Evolutionary conservation across 805 yeast species (phyloP), one percentile per base, ranked within the genome.

Genomic region (Candida morakotiae): DNA sequence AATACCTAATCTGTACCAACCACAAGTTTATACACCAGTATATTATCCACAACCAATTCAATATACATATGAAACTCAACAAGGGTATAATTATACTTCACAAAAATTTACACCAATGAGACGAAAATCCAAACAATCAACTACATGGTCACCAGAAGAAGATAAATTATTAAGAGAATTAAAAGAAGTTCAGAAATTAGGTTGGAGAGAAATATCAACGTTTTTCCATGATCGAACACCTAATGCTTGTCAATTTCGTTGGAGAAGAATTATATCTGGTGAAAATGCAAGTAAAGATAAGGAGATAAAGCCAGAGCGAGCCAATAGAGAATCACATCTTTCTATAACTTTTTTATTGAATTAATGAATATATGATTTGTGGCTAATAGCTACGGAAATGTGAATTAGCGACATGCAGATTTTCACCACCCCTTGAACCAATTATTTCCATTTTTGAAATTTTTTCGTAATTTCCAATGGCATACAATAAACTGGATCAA

Each of bases 401-500:
- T 25, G 35, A 11, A 7, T 33, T 22, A 27, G 11, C 31, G 10
- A 10, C 10, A 22, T 33, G n/a, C 29, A 33, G 21, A n/a, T n/a
- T n/a, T 23, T 23, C 26, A 11, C 11, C 11, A 33, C 6, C 37
- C 5, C 3, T 9, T 19, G 5, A 16, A 20, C 13, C 4, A 16
- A 15, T 15, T 30, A 10, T 62, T 87, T 87, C 67, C 67, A 60
- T 35, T 53, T 51, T 21, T 40, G 47, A 25, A 66, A 49, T 22
- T 54, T 55, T 22, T 54, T 44, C 5, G 79, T 67, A 2, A 71
- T 56, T 3, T 51, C 46, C n/a, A 40, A 46, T 3, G 97, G 95
- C 70, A 93, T 70, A 53, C 98, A 91, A 57, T 87, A 89, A 3
- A 81, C 71, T 0, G 99, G 96, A 57, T 88, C 91, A 7, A 93